phyloP scores from a whole-genome alignment of 2,329 filamentous ascomycete genomes.

The Sporothrix sp. region DNA sequence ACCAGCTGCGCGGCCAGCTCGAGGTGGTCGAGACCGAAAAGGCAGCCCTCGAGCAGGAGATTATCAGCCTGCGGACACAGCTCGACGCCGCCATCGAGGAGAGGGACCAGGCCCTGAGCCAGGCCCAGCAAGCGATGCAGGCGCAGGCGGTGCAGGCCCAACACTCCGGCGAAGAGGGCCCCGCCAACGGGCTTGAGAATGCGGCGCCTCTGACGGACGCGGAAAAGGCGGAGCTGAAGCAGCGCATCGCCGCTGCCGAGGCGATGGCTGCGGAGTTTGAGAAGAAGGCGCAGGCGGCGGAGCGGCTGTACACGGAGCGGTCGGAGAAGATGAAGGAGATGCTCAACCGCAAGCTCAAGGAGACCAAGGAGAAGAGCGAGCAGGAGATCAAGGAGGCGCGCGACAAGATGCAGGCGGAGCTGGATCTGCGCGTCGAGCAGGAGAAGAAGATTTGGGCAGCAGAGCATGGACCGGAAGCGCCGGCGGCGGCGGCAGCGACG shows the following conservation, averaged over 20 bases:
- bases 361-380: conserved; percentile 46
- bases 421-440: conserved; percentile 46
- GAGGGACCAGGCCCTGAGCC: conserved; percentile 50
- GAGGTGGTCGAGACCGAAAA: conserved; percentile 59
- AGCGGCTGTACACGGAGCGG: conserved; percentile 54
- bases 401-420: conserved; percentile 39
- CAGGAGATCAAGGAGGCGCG: conserved; percentile 43
- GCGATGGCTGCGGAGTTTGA: conserved; percentile 55
- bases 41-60: conserved; percentile 54
- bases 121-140: conserved; percentile 19
- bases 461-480: conserved; percentile 32
- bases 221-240: conserved; percentile 52
- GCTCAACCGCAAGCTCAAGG: conserved; percentile 60
- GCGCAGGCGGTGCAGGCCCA: conserved; percentile 12
- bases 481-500: neutral
- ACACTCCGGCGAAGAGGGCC: conserved; percentile 20
- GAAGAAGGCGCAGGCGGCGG: conserved; percentile 52
- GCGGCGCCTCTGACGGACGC: conserved; percentile 37
- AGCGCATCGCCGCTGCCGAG: conserved; percentile 50
- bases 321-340: conserved; percentile 60
- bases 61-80: conserved; percentile 45
- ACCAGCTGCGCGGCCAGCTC: conserved; percentile 48
- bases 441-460: conserved; percentile 53
- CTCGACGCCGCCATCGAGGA: conserved; percentile 53
- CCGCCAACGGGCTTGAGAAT: conserved; percentile 19